phyloP scores from a whole-genome alignment of 192 early-diverging fungal species.

The Coemansia sp. region DNA sequence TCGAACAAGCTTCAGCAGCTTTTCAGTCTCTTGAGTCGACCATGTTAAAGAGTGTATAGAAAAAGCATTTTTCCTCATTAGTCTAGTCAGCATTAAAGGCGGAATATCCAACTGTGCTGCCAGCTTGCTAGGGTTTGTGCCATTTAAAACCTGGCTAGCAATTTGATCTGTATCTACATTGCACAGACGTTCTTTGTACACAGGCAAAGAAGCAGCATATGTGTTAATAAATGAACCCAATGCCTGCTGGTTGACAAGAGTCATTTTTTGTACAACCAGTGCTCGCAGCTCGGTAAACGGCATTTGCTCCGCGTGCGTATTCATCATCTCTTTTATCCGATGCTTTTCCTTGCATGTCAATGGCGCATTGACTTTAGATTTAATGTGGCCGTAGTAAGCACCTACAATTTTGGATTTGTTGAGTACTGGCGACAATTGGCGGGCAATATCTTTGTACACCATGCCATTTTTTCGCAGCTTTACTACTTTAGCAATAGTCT shows the following conservation, averaged over 20 bases:
- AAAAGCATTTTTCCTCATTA: not conserved
- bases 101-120: not conserved
- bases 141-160: not conserved
- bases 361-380: not conserved
- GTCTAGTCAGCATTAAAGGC: not conserved
- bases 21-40: too few species aligned
- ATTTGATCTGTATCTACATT: not conserved
- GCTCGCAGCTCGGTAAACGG: not conserved
- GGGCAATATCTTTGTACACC: conserved; percentile 12
- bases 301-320: not conserved
- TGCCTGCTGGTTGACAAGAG: not conserved
- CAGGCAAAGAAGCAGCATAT: not conserved
- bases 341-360: not conserved
- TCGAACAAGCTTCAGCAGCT: too few species aligned
- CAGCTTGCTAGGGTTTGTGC: not conserved
- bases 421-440: conserved; percentile 7
- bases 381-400: not conserved
- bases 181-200: not conserved
- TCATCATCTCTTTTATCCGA: not conserved
- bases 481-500: not conserved
- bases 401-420: not conserved
- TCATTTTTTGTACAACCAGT: not conserved
- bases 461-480: conserved; percentile 8
- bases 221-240: not conserved
- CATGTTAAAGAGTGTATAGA: not conserved